Evolutionary conservation across 805 yeast species (phyloP), one percentile per base, ranked within the genome.

Genomic region (Wickerhamomyces chambardii): DNA sequence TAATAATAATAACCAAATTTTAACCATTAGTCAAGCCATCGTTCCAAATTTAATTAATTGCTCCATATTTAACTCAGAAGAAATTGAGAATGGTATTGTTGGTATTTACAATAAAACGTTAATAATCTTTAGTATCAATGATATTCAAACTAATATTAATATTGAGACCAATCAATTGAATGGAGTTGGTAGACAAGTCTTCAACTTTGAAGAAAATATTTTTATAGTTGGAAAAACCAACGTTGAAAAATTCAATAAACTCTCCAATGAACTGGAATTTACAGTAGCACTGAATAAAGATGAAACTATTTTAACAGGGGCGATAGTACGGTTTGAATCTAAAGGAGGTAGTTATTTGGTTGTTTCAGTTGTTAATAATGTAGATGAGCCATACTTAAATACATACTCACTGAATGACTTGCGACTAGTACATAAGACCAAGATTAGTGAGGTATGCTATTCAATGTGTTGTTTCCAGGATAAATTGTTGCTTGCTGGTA

Each of bases 41-140:
- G n/a, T 45, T 2, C 55, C 53, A 14, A 43, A 44, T 12, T 59
- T 77, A 22, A 55, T 55, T 9, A 54, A 56, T 26, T 81, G 78
- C 0, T 58, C 73, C 9, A 59, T 75, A 0, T 77, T 85, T 47
- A 59, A 60, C 16, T 76, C 84, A 30, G 84, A 73, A 39, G 92
- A 83, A 40, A 63, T 71, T 36, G 59, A 63, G 2, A 63, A 66
- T 33, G 90, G 90, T 2, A 58, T 79, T 4, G 75, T 85, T 19
- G 87, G 84, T 0, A 63, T 83, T 15, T 61, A 63, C 28, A 73
- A 68, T 3, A 64, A 63, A 30, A 65, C 59, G 16, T 57, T 85
- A 38, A 56, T 67, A 2, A 81, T 84, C 22, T 67, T 78, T 47
- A 67, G 76, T 1, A 50, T 75, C 26, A 79, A 75, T 6, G 58